These are phyloP conservation scores for Tanozyma kutaoensis DNA, from an alignment of 805 yeast genomes.

Conservation along the genomic window DNA sequence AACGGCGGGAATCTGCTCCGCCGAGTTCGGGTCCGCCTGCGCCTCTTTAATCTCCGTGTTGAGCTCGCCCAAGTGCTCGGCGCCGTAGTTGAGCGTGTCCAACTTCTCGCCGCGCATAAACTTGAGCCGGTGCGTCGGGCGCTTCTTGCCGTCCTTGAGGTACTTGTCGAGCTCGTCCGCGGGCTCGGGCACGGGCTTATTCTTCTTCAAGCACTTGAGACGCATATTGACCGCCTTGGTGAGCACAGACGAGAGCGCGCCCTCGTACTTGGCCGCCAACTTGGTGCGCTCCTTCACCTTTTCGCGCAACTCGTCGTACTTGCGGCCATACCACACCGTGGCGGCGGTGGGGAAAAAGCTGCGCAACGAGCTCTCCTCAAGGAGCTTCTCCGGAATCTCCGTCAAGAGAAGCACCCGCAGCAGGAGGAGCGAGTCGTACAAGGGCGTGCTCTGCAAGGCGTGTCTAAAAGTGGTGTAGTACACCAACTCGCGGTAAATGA, in stretches of 20 bases:
- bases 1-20: slow-evolving; percentile 49
- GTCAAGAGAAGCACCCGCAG: slow-evolving; percentile 65
- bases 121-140: slow-evolving; percentile 71
- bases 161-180: slow-evolving; percentile 46
- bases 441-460: slow-evolving; percentile 58
- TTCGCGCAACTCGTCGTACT: slow-evolving; percentile 42
- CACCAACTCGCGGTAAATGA: slow-evolving; percentile 62
- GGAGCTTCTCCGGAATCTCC: slow-evolving; percentile 40
- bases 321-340: slow-evolving; percentile 51
- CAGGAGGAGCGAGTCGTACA: slow-evolving; percentile 54
- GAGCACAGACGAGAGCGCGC: slow-evolving; percentile 46
- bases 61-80: slow-evolving; percentile 52
- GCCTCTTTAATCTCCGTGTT: slow-evolving; percentile 48
- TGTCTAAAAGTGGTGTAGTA: slow-evolving; percentile 65
- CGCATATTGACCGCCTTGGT: slow-evolving; percentile 46
- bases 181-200: slow-evolving; percentile 40
- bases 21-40: slow-evolving; percentile 41
- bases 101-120: slow-evolving; percentile 74
- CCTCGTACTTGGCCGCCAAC: slow-evolving; percentile 48
- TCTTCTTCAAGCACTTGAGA: slow-evolving; percentile 44
- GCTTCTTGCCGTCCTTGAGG: slow-evolving; percentile 52
- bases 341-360: slow-evolving; percentile 51
- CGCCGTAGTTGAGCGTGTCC: slow-evolving; percentile 64
- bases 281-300: slow-evolving; percentile 51
- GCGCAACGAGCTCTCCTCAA: slow-evolving; percentile 36